Percentiles rank a stretch among this genome's conserved stretches.
phyloP scores from a whole-genome alignment of 129 eudicot species.

The Escallonia herrerae region DNA sequence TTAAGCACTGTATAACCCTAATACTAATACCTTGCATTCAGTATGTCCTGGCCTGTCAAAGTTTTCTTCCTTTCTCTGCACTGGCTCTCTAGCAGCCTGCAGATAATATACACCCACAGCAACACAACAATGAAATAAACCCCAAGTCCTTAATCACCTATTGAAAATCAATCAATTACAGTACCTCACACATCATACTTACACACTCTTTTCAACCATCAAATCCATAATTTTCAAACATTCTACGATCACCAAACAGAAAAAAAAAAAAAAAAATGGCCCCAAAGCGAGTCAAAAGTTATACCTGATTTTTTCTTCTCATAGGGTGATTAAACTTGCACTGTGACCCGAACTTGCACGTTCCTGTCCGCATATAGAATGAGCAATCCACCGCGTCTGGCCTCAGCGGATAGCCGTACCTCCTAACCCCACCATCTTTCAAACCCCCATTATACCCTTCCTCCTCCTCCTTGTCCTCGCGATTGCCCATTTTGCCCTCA shows the following conservation, averaged over 20 bases:
- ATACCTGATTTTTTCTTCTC: constrained; percentile 55
- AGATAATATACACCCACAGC: not conserved
- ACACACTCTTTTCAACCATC: not conserved
- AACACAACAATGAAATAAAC: constrained; percentile 3
- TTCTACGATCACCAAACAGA: not conserved
- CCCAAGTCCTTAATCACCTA: not conserved
- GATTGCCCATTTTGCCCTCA: not conserved
- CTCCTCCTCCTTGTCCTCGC: constrained; percentile 8
- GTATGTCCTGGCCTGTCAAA: constrained; percentile 44
- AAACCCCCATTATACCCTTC: constrained; percentile 13
- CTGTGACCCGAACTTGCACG: constrained; percentile 65
- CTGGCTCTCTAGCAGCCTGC: constrained; percentile 40
- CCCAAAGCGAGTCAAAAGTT: not conserved
- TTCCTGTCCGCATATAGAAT: constrained; percentile 64
- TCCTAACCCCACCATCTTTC: constrained; percentile 23
- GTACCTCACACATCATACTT: not conserved
- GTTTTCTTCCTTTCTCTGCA: constrained; percentile 38
- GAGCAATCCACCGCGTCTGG: constrained; percentile 85
- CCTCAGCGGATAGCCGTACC: constrained; percentile 58
- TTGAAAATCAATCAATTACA: not conserved
- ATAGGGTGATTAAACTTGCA: constrained; percentile 94
- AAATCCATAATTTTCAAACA: too few species aligned
- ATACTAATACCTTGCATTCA: constrained; percentile 73
- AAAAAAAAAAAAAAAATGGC: not conserved
- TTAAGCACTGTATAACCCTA: not conserved